phyloP scores from a whole-genome alignment of 176 grass and related monocot genomes.

The Bothriochloa decipiens region DNA sequence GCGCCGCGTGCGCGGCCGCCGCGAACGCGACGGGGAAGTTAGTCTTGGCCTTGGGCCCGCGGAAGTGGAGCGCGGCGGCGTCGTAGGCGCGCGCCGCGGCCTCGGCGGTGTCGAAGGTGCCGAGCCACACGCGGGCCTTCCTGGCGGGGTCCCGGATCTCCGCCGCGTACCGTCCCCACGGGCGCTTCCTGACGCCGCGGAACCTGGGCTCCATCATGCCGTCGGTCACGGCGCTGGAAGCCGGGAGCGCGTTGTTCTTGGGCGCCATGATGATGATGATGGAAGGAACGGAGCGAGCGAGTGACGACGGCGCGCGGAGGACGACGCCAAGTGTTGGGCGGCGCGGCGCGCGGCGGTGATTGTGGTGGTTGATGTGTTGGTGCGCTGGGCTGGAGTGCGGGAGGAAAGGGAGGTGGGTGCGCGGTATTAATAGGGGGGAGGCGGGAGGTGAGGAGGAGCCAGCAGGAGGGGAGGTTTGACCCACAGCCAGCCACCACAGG shows the following conservation, averaged over 20 bases:
- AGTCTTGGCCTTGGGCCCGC: constrained; percentile 83
- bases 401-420: background rate
- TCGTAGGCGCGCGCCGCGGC: constrained; percentile 85
- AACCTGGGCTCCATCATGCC: constrained; percentile 63
- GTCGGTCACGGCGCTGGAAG: background rate
- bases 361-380: constrained; percentile 1
- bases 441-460: constrained; percentile 57
- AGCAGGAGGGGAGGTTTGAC: constrained; percentile 58
- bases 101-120: constrained; percentile 94
- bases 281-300: too few relatives aligned
- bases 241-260: constrained; percentile 30
- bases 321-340: constrained; percentile 21
- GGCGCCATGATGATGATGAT: constrained; percentile 53
- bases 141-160: constrained; percentile 83
- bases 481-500: constrained; percentile 1
- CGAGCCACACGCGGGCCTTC: constrained; percentile 93
- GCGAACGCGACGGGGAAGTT: constrained; percentile 64
- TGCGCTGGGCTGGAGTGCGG: constrained; percentile 20
- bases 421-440: constrained; percentile 49
- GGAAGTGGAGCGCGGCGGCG: constrained; percentile 77
- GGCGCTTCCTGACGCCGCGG: constrained; percentile 87
- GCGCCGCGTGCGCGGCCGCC: background rate
- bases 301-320: background rate
- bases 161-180: constrained; percentile 89
- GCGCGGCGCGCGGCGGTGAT: background rate